These are phyloP conservation scores for Eucalyptus decipiens DNA, from an alignment of 345 rosid genomes.

Conservation along the genomic window DNA sequence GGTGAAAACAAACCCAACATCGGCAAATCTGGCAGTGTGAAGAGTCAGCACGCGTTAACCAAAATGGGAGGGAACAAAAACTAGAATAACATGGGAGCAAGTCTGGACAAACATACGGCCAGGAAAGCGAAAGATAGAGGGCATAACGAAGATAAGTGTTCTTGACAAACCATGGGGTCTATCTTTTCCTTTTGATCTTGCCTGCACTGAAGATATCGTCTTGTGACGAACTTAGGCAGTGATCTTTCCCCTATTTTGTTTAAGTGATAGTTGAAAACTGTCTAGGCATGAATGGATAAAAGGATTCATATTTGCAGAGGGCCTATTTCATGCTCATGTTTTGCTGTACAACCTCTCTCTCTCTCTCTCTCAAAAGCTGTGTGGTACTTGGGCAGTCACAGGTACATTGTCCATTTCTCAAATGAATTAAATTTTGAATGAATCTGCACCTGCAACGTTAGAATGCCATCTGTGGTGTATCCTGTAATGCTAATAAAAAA, in stretches of 20 bases:
- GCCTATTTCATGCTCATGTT: background rate
- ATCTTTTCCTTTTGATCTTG: background rate
- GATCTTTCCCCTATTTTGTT: background rate
- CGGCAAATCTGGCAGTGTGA: background rate
- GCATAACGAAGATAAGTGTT: background rate
- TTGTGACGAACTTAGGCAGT: background rate
- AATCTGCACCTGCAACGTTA: background rate
- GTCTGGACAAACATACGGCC: background rate
- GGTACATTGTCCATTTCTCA: background rate
- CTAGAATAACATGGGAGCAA: background rate
- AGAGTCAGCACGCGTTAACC: background rate
- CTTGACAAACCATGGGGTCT: background rate
- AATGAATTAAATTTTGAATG: background rate
- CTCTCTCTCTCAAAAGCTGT: background rate
- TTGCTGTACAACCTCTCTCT: background rate
- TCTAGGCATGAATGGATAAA: background rate
- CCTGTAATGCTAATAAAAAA: background rate
- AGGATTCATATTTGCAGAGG: background rate
- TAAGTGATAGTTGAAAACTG: background rate
- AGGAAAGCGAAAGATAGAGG: background rate
- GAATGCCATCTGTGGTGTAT: background rate
- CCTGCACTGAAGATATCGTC: background rate
- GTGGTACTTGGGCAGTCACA: background rate
- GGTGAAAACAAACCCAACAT: background rate
- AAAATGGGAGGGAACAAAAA: background rate